Evolutionary conservation across 1,284 basidiomycete genomes (phyloP).

Genomic region (Microbotryum saponariae): DNA sequence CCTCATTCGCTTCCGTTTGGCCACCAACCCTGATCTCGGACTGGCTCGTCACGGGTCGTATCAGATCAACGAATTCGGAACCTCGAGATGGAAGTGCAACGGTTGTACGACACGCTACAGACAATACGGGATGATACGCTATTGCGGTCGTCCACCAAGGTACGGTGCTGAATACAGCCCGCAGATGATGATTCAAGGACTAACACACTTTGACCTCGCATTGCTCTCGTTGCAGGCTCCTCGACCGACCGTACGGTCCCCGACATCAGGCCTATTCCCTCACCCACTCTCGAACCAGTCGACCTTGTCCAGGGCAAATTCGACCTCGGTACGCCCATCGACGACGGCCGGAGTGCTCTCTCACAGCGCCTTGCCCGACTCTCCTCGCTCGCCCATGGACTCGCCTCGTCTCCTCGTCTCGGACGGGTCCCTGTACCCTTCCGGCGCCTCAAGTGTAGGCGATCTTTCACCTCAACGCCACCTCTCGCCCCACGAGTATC

Average conservation of each 20-base stretch:
- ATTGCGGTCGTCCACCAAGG: slow-evolving; percentile 8
- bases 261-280: slow-evolving; percentile 20
- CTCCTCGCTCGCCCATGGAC: slow-evolving; percentile 25
- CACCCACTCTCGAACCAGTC: slow-evolving; percentile 30
- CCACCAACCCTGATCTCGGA: no score
- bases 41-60: not conserved
- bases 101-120: slow-evolving; percentile 55
- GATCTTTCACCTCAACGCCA: no score
- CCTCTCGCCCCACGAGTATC: no score
- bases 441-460: no score
- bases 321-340: slow-evolving; percentile 9
- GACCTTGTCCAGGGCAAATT: slow-evolving; percentile 21
- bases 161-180: not conserved
- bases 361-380: slow-evolving; percentile 16
- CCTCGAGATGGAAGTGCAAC: slow-evolving; percentile 68
- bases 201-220: no score
- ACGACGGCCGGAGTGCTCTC: no score
- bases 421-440: not conserved
- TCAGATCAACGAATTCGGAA: slow-evolving; percentile 59
- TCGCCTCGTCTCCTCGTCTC: slow-evolving; percentile 12
- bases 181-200: no score
- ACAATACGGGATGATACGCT: slow-evolving; percentile 30
- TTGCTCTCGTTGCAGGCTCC: not conserved
- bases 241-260: slow-evolving; percentile 21
- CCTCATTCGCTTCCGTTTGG: not conserved